Evolutionary conservation across 768 basidiomycete species (phyloP).

Genomic region (Suillus brevipes): DNA sequence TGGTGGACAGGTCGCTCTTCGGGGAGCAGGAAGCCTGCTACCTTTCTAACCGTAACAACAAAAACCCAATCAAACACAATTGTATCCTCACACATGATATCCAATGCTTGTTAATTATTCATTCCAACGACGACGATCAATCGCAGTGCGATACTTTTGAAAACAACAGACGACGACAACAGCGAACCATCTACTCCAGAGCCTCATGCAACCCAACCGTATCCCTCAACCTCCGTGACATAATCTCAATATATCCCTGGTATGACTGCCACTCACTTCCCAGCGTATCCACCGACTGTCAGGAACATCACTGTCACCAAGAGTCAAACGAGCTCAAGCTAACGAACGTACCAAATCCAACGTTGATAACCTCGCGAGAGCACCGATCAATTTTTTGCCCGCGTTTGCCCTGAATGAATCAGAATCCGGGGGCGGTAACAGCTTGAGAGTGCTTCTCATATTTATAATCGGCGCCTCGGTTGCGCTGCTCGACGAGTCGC

Average conservation of each 20-base stretch:
- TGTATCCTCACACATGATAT: conserved; percentile 8
- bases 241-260: conserved; percentile 73
- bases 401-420: conserved; percentile 58
- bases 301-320: conserved; percentile 20
- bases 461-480: conserved; percentile 23
- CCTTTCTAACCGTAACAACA: conserved; percentile 56
- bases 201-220: conserved; percentile 56
- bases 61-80: neutral
- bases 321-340: conserved; percentile 15
- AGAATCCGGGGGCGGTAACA: conserved; percentile 58
- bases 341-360: conserved; percentile 50
- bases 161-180: neutral
- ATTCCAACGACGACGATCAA: neutral
- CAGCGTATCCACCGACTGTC: conserved; percentile 44
- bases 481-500: conserved; percentile 21
- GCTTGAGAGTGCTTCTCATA: conserved; percentile 51
- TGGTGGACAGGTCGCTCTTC: conserved; percentile 77
- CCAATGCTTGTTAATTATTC: neutral
- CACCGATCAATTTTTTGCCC: conserved; percentile 52
- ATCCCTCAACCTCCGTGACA: conserved; percentile 70
- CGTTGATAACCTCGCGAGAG: conserved; percentile 51
- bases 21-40: conserved; percentile 80
- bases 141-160: conserved; percentile 4
- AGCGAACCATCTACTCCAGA: conserved; percentile 16
- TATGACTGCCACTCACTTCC: conserved; percentile 60